Evolutionary conservation across 805 yeast genomes (phyloP).

Genomic region (Ogataea kodamae): DNA sequence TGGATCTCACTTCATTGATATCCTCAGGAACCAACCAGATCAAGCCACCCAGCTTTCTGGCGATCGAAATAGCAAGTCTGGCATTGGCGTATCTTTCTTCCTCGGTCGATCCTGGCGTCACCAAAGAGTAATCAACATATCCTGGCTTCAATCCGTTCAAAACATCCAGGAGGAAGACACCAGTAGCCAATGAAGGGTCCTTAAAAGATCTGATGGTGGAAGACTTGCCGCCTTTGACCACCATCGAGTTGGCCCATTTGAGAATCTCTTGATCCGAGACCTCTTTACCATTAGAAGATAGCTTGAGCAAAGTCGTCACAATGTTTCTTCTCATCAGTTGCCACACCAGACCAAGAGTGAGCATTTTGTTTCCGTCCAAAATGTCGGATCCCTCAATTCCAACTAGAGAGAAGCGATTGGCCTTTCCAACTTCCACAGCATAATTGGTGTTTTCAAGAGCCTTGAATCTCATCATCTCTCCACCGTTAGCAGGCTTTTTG

Average conservation of each 20-base stretch:
- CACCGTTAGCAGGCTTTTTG: slow-evolving; percentile 73
- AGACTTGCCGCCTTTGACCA: slow-evolving; percentile 76
- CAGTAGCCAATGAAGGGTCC: slow-evolving; percentile 72
- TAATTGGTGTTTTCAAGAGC: slow-evolving; percentile 97
- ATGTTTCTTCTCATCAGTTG: slow-evolving; percentile 97
- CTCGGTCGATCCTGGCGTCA: slow-evolving; percentile 70
- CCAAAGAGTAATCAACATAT: slow-evolving; percentile 93
- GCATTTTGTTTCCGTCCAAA: slow-evolving; percentile 84
- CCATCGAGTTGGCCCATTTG: slow-evolving; percentile 91
- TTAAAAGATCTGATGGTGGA: slow-evolving; percentile 76
- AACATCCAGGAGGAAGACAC: slow-evolving; percentile 82
- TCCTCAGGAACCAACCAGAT: slow-evolving; percentile 99
- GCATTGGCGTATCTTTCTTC: slow-evolving; percentile 94
- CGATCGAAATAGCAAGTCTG: slow-evolving; percentile 94
- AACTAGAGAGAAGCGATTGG: slow-evolving; percentile 86
- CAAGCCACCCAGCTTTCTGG: slow-evolving; percentile 95
- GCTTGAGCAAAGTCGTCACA: slow-evolving; percentile 69
- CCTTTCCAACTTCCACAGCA: slow-evolving; percentile 95
- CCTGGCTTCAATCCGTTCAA: slow-evolving; percentile 95
- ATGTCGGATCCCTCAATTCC: slow-evolving; percentile 99
- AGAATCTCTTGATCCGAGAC: slow-evolving; percentile 82
- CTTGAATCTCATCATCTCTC: slow-evolving; percentile 83
- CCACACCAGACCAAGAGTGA: slow-evolving; percentile 94
- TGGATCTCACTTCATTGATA: slow-evolving; percentile 90
- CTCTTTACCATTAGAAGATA: slow-evolving; percentile 71